Percentiles rank a stretch among this genome's conserved stretches.
phyloP scores from a whole-genome alignment of 108 stramenopile genomes.

The Nitzschia sp. region DNA sequence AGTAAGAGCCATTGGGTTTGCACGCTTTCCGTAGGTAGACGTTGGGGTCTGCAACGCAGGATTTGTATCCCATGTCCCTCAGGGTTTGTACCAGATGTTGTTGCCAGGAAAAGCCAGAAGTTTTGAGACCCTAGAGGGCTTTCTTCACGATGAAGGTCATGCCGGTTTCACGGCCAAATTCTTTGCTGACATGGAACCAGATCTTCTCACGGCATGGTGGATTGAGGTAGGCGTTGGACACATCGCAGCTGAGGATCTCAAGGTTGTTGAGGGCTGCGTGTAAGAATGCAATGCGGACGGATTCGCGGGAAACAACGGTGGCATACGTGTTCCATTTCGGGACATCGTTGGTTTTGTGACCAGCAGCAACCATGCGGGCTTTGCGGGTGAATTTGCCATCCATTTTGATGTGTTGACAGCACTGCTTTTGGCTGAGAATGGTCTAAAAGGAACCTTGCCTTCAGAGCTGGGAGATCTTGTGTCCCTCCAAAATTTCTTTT shows the following conservation, averaged over 20 bases:
- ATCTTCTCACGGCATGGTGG: constrained; percentile 31
- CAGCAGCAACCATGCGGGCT: constrained; percentile 35
- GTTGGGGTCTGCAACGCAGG: constrained; percentile 28
- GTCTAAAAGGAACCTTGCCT: constrained; percentile 37
- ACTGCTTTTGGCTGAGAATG: constrained; percentile 1
- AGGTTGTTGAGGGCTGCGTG: constrained; percentile 44
- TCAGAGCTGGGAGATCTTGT: constrained; percentile 44
- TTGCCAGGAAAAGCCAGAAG: constrained; percentile 39
- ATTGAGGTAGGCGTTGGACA: constrained; percentile 38
- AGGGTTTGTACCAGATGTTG: constrained; percentile 13
- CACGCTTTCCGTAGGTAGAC: constrained; percentile 5
- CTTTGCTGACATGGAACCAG: constrained; percentile 24
- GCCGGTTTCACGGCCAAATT: constrained; percentile 25
- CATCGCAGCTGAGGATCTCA: constrained; percentile 21
- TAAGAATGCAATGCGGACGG: constrained; percentile 38
- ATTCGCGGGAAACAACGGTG: constrained; percentile 29
- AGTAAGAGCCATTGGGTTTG: background rate
- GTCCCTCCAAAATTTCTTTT: background rate
- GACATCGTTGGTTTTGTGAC: constrained; percentile 24
- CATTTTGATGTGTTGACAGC: constrained; percentile 7
- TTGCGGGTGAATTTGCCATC: constrained; percentile 22
- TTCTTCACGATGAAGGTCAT: constrained; percentile 36
- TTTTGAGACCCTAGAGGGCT: constrained; percentile 52
- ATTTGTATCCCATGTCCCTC: constrained; percentile 8
- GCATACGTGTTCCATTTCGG: constrained; percentile 26